Base-by-base conservation (phyloP, 768 basidiomycete species). In the Udeniomyces megalosporus region DNA sequence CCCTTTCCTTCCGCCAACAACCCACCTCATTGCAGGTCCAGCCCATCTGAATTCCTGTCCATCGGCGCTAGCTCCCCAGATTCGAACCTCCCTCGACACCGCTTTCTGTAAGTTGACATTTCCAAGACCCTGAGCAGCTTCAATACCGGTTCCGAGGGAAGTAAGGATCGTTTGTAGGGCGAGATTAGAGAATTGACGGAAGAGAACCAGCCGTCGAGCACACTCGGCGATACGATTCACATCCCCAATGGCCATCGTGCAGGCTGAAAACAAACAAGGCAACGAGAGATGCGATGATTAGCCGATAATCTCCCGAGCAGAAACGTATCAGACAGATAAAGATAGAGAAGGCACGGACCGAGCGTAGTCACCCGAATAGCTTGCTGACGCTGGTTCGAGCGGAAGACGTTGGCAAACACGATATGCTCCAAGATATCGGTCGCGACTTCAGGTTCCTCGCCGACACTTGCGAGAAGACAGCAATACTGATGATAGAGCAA, bases 161-260 rank as follows among this genome's bases (percentile, higher is more conserved):
- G 85, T 84, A 3, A 84, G 70, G 24, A 93, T 78, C 52, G 96
- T 78, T 6, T 88, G 82, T 14, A 86, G 74, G 0, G 89, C 84
- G 46, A 92, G 88, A 58, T 89, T 86, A 69, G 90, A 84, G 76
- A 87, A 90, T 69, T 93, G 89, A 69, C 89, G 77, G 0, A 75
- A 74, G 34, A 80, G 82, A 61, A 86, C 81, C 34, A 96, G 74
- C 66, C 85, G 85, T 28, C 89, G 81, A 34, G 80, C 80, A 69
- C 88, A 84, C 64, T 88, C 84, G 17, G 88, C 80, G 17, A 86
- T 80, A 11, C 78, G 74, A 24, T 75, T 68, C 68, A 80, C 80
- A 12, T 81, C 78, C 54, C 80, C 76, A 4, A 77, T 80, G 1
- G 77, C 71, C 42, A 86, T 80, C 7, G 84, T 83, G 69, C 86